Percentiles rank a stretch among this genome's conserved stretches.
phyloP scores from a whole-genome alignment of 139 green algal species.

The Marvania coccoides region DNA sequence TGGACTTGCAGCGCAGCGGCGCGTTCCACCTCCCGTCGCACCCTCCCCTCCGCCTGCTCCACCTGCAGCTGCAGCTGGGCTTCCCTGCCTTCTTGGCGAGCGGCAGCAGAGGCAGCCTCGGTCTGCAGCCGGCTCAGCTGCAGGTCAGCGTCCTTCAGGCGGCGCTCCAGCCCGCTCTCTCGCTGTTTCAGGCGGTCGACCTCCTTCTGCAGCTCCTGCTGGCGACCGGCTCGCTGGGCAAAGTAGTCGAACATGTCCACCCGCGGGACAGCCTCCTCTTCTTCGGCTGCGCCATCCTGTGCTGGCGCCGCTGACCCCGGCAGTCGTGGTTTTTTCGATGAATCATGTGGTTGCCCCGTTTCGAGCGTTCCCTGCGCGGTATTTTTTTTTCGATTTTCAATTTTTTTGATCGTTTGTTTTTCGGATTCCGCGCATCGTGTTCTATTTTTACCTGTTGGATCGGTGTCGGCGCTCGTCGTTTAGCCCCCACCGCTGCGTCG shows the following conservation, averaged over 20 bases:
- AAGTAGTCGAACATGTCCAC: constrained; percentile 22
- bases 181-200: constrained; percentile 4
- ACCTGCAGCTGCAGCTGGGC: constrained; percentile 20
- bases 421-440: no score
- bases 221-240: background rate
- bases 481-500: background rate
- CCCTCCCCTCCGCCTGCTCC: constrained; percentile 9
- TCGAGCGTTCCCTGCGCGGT: no score
- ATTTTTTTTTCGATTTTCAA: no score
- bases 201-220: constrained; percentile 11
- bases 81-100: background rate
- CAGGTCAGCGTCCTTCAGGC: constrained; percentile 4
- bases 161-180: background rate
- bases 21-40: constrained; percentile 2
- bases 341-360: background rate
- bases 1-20: constrained; percentile 4
- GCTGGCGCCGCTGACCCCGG: background rate
- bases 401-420: no score
- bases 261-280: background rate
- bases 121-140: background rate
- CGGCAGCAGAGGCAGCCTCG: background rate
- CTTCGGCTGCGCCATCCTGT: background rate
- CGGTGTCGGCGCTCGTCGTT: background rate
- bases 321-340: background rate
- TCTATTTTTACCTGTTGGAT: background rate